Percentiles rank a stretch among this genome's conserved stretches.
phyloP scores from a whole-genome alignment of 176 grass and related monocot genomes.

The Rhipidocladum racemiflorum region DNA sequence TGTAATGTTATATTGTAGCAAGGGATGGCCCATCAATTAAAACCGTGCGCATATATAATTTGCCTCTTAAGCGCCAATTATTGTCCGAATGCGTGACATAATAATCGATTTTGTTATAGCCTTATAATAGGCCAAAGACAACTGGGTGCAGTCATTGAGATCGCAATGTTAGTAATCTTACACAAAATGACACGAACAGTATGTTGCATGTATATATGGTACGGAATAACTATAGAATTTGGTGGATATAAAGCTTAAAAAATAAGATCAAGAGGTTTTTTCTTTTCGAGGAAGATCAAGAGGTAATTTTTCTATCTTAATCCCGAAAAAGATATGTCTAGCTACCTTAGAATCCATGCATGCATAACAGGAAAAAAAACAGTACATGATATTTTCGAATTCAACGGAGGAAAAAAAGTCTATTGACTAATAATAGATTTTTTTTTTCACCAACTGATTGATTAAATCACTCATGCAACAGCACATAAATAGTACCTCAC shows the following conservation, averaged over 20 bases:
- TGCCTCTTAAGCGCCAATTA: not conserved
- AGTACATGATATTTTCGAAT: too few relatives aligned
- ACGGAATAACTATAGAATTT: not conserved
- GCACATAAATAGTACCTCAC: not conserved
- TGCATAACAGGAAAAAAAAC: too few relatives aligned
- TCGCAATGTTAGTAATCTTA: not conserved
- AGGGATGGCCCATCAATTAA: not conserved
- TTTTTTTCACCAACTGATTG: not conserved
- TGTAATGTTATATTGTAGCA: not conserved
- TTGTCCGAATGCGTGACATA: not conserved
- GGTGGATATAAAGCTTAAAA: not conserved
- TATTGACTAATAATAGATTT: not conserved
- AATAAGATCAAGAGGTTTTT: too few relatives aligned
- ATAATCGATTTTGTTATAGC: not conserved
- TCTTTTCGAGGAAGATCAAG: too few relatives aligned
- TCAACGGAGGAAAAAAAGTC: not conserved
- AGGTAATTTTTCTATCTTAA: too few relatives aligned
- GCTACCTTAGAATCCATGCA: too few relatives aligned
- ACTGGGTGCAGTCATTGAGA: not conserved
- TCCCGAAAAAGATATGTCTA: too few relatives aligned
- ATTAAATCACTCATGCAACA: not conserved
- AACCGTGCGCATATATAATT: not conserved
- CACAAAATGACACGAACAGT: not conserved
- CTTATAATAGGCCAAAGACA: not conserved
- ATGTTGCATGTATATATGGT: not conserved